Evolutionary conservation across 805 yeast genomes (phyloP), one percentile per base, ranked within the genome.

Genomic region (Ogataea minuta): DNA sequence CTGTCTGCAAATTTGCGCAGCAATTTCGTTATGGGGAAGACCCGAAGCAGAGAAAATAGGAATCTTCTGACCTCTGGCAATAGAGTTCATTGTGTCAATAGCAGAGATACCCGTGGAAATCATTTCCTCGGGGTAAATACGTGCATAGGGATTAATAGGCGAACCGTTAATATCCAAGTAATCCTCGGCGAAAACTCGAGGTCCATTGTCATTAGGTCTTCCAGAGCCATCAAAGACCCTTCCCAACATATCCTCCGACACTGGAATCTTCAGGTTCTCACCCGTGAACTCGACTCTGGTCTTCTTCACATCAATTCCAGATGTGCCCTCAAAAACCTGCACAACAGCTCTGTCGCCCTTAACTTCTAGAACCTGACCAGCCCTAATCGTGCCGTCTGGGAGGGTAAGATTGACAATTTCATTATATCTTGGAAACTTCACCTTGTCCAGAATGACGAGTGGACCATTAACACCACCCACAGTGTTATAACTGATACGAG

Each of bases 111-210:
- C 99, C 13, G 99, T 95, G 37, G 97, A 89, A 57, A 93, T 93
- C 99, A 93, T 93, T 73, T 93, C 99, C 74, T 93, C 99, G 21
- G 99, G 99, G 65, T 95, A 95, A 55, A 93, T 93, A 71, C 99
- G 90, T 30, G 97, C 95, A 65, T 70, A 93, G 39, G 99, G 99
- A 63, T 93, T 93, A 67, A 93, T 93, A 60, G 99, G 98, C 29
- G 98, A 89, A 43, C 99, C 99, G 65, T 93, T 95, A 63, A 93
- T 95, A 67, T 93, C 99, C 66, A 93, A 74, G 67, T 89, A 93
- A 66, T 93, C 99, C 68, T 93, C 99, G 42, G 99, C 99, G 61
- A 93, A 84, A 38, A 93, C 96, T 68, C 85, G 86, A 51, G 99
- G 99, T 47, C 99, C 99, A 56, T 89, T 88, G 65, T 93, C 99